phyloP scores from a whole-genome alignment of 805 yeast species.

The Brettanomyces nanus region DNA sequence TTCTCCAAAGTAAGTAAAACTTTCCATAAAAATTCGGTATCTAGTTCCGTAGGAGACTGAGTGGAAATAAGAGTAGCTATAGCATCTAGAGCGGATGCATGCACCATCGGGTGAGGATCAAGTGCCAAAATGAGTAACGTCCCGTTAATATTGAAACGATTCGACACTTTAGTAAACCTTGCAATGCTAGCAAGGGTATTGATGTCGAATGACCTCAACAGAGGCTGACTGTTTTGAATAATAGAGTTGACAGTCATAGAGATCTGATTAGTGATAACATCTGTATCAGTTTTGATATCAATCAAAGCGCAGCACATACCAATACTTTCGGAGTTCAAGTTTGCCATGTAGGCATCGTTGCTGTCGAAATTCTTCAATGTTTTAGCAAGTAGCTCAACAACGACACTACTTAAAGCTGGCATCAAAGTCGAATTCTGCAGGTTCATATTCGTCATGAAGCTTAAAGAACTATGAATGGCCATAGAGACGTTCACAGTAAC shows the following conservation, averaged over 20 bases:
- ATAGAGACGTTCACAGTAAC: conserved; percentile 53
- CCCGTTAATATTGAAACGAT: conserved; percentile 42
- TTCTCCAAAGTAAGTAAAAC: conserved; percentile 33
- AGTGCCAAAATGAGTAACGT: conserved; percentile 50
- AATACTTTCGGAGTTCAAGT: conserved; percentile 26
- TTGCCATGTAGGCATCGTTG: conserved; percentile 14
- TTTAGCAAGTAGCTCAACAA: conserved; percentile 19
- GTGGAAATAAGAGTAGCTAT: conserved; percentile 47
- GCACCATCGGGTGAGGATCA: conserved; percentile 85
- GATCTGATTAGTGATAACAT: conserved; percentile 30
- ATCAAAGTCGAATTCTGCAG: conserved; percentile 4
- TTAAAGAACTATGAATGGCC: conserved; percentile 49
- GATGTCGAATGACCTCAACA: conserved; percentile 50
- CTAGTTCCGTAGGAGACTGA: conserved; percentile 29
- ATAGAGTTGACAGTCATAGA: conserved; percentile 56
- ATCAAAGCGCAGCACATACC: conserved; percentile 23
- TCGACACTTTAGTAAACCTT: conserved; percentile 17
- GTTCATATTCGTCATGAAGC: conserved; percentile 20
- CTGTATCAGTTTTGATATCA: conserved; percentile 17
- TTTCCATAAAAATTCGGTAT: conserved; percentile 30
- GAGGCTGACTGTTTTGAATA: conserved; percentile 57
- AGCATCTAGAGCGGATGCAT: conserved; percentile 61
- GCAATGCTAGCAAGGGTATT: conserved; percentile 31
- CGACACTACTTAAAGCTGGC: conserved; percentile 15
- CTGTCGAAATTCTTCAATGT: conserved; percentile 19